Evolutionary conservation across 1,284 basidiomycete genomes (phyloP), one percentile per base, ranked within the genome.

Genomic region (Xerocomus amazonicus): DNA sequence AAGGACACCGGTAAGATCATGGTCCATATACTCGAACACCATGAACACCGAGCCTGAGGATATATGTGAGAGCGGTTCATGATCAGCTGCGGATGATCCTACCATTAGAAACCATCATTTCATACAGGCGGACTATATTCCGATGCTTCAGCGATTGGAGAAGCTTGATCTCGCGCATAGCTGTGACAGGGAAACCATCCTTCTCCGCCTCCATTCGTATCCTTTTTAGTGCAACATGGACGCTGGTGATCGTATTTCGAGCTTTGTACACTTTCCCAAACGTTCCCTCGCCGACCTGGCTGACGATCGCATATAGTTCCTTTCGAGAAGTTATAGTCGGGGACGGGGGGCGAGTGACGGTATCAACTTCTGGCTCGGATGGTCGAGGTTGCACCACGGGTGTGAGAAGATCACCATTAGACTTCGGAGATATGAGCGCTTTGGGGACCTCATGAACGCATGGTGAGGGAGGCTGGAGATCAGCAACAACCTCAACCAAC

Each of bases 251-350:
- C 10, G 81, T 84, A 57, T 94, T 94, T 45, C 84, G 81, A 1
- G 97, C 97, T 70, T 99, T 99, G 78, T 97, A 99, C 0, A 99
- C 97, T 68, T 99, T 97, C 14, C 97, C 97, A 66, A 99, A 99
- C 2, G 97, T 99, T 3, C 97, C 97, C 67, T 99, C 96, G 14
- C 97, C 97, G 32, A 99, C 97, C 65, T 98, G 95, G 45, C 83
- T 88, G 33, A 99, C 77, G 48, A 95, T 90, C 46, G 84, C 81
- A 70, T 99, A 99, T 12, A 95, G 62, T 49, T 89, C 84, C 51
- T 78, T 78, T 39, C 66, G 70, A 31, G 69, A 63, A 31, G 57
- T 54, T 17, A 62, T 32, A 32, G 53, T 61, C 32, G 69, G 71
- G 12, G 69, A 70, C 7, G 61, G 59, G 4, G 70, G 57, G 33